Conservation (phyloP, 257 asterid genomes). For the Petunia secreta region DNA sequence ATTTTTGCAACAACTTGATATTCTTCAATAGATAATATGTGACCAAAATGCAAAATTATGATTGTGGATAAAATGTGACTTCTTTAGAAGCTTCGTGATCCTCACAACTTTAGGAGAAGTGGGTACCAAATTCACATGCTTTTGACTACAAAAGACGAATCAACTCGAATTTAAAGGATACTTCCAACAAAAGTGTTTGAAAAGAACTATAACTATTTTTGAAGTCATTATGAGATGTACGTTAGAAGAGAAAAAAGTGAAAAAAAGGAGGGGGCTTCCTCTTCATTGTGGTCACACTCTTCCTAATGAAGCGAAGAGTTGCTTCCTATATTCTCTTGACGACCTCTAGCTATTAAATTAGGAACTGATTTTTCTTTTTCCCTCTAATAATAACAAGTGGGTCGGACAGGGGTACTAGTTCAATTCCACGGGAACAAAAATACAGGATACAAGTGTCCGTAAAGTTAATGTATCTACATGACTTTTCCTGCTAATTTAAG, state of each 20-base stretch:
- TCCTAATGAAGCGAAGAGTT: not conserved
- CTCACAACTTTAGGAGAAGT: not conserved
- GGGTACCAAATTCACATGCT: constrained; percentile 14
- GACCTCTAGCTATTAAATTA: not conserved
- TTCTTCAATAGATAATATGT: not conserved
- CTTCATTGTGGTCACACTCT: constrained; percentile 14
- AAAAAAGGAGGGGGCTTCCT: not conserved
- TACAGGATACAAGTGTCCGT: too few relatives aligned
- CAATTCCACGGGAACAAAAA: too few relatives aligned
- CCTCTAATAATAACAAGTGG: too few relatives aligned
- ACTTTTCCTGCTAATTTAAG: too few relatives aligned
- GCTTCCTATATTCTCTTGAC: not conserved
- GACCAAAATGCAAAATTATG: not conserved
- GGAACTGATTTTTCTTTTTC: too few relatives aligned
- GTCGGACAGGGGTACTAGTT: too few relatives aligned
- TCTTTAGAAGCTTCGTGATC: not conserved
- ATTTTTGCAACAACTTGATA: not conserved
- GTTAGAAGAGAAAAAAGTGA: not conserved
- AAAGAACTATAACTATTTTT: not conserved
- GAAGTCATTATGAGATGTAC: not conserved
- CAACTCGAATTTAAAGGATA: not conserved
- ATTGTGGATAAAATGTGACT: not conserved
- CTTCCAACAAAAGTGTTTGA: not conserved
- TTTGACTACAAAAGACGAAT: not conserved
- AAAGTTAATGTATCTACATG: too few relatives aligned